Evolutionary conservation across 257 asterid species (phyloP).

Genomic region (Marsdenia floribunda): DNA sequence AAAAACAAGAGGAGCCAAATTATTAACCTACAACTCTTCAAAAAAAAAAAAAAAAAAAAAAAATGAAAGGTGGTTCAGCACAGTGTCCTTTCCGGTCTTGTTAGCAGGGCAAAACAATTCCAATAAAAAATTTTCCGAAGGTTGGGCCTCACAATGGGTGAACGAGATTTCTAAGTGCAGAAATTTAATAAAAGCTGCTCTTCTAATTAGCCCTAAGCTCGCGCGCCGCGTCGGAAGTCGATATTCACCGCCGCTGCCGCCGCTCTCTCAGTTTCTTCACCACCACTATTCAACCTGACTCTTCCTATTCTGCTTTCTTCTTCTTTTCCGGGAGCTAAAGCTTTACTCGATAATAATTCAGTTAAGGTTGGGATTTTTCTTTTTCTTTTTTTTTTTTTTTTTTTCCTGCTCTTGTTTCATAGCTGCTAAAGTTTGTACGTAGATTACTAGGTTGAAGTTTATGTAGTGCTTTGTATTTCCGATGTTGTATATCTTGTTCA

Average conservation of each 20-base stretch:
- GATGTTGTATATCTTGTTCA: neutral
- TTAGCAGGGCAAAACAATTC: no score
- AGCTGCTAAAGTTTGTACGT: neutral
- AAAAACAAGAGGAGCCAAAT: no score
- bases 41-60: no score
- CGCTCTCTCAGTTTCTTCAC: neutral
- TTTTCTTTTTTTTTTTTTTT: no score
- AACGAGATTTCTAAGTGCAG: no score
- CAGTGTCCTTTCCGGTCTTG: no score
- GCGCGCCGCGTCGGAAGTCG: conserved; percentile 1
- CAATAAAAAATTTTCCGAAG: no score
- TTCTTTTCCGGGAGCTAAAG: neutral
- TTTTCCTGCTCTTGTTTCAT: neutral
- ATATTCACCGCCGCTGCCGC: neutral
- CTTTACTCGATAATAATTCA: neutral
- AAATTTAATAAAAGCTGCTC: no score
- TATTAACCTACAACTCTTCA: no score
- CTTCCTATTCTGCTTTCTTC: neutral
- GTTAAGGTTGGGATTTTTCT: neutral
- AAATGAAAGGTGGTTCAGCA: no score
- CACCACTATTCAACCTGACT: neutral
- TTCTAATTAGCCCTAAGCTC: neutral
- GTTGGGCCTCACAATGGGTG: no score
- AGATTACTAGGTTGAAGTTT: neutral
- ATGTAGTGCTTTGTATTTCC: neutral